Base-by-base conservation (phyloP, 2,329 filamentous ascomycete species). In the Colletotrichum kahawae region DNA sequence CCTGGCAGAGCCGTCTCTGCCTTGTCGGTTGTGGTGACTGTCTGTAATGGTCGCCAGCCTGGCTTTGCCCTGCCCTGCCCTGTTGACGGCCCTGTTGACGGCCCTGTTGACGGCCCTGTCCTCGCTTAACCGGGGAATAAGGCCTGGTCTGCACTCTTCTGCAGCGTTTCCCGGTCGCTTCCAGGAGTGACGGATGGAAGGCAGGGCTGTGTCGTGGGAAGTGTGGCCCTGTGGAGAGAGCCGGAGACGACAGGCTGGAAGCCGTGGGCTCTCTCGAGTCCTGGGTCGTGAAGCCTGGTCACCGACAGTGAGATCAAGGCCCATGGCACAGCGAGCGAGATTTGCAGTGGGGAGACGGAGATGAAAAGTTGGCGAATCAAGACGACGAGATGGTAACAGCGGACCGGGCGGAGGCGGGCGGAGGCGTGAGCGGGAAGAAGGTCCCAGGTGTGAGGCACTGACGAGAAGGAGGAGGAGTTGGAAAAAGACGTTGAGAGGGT, bases 171-270 rank as follows among this genome's bases (percentile, higher is more conserved):
- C 67, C 33, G 54, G 21, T 43, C 24, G 68, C 43, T 51, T 51
- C 43, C 38, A 34, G 56, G 16, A 57, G 18, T 66, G n/a, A 70
- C n/a, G 21, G 48, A 38, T n/a, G 21, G 56, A 75, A 31, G 69
- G 24, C 73, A 72, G 69, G 73, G 73, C 69, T 64, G 73, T 75
- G 73, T 67, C 73, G 56, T 72, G 54, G 69, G 60, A 71, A 75
- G 51, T 63, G 71, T 66, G 63, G 56, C 27, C 21, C 38, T 71
- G 68, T 67, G 72, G 68, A 75, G 68, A 74, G 59, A 56, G 34
- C 67, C 59, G 67, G 72, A 72, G 69, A 63, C 63, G 51, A 67
- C 12, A 34, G 33, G 36, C 29, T 54, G 29, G 71, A 60, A 31
- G 56, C 57, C 27, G 38, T 54, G 38, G 38, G 38, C 38, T 48